A percentile compares a stretch with the other conserved stretches of the same genome.
phyloP scores from a whole-genome alignment of 345 rosid species.

The Zanthoxylum bungeanum region DNA sequence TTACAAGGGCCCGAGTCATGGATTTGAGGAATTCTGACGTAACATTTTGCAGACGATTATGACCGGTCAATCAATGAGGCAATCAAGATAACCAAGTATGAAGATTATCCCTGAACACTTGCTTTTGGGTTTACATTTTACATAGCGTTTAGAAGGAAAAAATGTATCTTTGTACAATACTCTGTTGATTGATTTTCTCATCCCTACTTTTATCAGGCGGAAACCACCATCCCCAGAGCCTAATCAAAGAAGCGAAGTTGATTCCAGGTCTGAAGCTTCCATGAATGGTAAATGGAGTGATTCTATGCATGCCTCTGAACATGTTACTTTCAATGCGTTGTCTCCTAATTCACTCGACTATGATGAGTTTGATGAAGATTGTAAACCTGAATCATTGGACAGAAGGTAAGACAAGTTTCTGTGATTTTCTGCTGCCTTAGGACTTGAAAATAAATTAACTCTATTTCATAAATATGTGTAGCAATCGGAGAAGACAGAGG shows the following conservation, averaged over 20 bases:
- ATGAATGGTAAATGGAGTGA: slow-evolving; percentile 64
- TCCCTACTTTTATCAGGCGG: slow-evolving; percentile 44
- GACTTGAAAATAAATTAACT: slow-evolving; percentile 13
- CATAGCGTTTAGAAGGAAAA: slow-evolving; percentile 6
- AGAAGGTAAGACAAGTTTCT: slow-evolving; percentile 51
- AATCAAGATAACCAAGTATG: slow-evolving; percentile 91
- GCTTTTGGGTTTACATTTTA: background rate
- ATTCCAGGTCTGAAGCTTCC: slow-evolving; percentile 60
- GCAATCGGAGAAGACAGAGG: slow-evolving; percentile 80
- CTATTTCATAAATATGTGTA: slow-evolving; percentile 20
- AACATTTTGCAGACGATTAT: slow-evolving; percentile 86
- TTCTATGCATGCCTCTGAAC: slow-evolving; percentile 42
- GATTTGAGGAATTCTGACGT: background rate
- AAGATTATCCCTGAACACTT: background rate
- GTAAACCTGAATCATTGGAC: slow-evolving; percentile 51
- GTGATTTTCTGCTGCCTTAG: background rate
- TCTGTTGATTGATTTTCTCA: background rate
- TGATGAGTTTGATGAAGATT: slow-evolving; percentile 65
- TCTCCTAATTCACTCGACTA: slow-evolving; percentile 63
- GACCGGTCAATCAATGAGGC: slow-evolving; percentile 98
- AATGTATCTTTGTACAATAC: background rate
- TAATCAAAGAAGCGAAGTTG: slow-evolving; percentile 57
- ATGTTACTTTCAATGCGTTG: slow-evolving; percentile 40
- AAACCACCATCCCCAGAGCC: slow-evolving; percentile 88
- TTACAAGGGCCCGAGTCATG: background rate